Base-by-base conservation (phyloP, 768 basidiomycete species). In the Psilocybe tampanensis region DNA sequence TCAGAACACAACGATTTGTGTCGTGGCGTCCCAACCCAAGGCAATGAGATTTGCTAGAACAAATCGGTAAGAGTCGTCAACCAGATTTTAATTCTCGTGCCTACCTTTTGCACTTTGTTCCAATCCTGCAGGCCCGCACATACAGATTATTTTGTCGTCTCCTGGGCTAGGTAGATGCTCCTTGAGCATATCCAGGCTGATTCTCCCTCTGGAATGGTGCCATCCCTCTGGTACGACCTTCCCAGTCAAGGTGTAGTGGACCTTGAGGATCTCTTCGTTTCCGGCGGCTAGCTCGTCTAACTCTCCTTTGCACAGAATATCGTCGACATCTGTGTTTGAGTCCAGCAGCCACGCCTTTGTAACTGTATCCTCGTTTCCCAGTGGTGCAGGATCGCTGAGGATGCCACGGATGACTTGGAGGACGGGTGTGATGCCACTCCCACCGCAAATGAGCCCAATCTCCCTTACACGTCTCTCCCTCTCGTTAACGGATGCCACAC, bases 381-480 rank as follows among this genome's bases (percentile, higher is more conserved):
- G 22, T 1, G 19, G 19, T 29, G 18, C 3, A 0, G 48, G 18
- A 54, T 85, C 81, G 19, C 63, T 66, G 43, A 84, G 66, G 44
- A 86, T 70, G 45, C 73, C 73, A 1, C 80, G 76, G 0, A 85
- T 68, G 19, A 85, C 78, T 64, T 86, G 84, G 0, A 85, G 66
- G 44, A 86, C 82, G 0, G 85, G 84, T 0, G 85, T 85, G 49
- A 86, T 80, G 21, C 84, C 84, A 36, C 77, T 84, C 17, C 86
- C 86, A 8, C 74, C 86, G 53, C 81, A 86, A 36, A 86, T 72
- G 75, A 86, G 72, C 1, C 81, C 83, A 13, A 87, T 61, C 18
- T 80, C 70, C 21, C 65, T 65, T 17, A 81, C 67, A 12, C 63
- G 64, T 18, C 66, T 65, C 49, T 72, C 61, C 1, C 67, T 54